These are phyloP conservation scores for Penicillium subrubescens DNA, from an alignment of 495 filamentous ascomycete genomes.

Conservation along the genomic window DNA sequence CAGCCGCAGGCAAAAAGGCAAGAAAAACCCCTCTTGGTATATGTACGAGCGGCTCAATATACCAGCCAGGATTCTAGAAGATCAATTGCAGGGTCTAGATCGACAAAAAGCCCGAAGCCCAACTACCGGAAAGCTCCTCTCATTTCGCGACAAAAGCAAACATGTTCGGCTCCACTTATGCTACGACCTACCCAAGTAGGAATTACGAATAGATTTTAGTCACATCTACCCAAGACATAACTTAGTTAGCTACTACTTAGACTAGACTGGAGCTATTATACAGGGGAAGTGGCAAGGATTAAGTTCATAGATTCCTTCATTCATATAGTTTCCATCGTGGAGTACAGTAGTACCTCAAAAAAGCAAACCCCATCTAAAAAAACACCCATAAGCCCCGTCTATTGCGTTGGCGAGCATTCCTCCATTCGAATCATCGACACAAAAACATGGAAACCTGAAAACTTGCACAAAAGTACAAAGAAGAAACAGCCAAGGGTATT, in stretches of 20 bases:
- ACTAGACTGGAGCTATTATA: not conserved
- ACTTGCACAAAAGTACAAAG: not conserved
- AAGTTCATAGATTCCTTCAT: not conserved
- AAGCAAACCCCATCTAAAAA: not conserved
- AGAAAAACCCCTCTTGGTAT: not conserved
- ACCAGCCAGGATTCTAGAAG: not conserved
- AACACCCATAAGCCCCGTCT: not conserved
- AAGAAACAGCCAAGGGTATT: slow-evolving; percentile 3
- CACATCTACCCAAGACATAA: not conserved
- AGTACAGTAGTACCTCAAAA: not conserved
- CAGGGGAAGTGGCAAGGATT: not conserved
- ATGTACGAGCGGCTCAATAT: not conserved
- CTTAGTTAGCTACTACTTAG: not conserved
- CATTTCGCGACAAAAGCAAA: not conserved
- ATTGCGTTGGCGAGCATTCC: not conserved
- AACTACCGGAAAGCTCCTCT: not conserved
- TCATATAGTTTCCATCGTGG: not conserved
- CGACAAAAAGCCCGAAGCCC: not conserved
- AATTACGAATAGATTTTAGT: not conserved
- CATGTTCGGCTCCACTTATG: not conserved
- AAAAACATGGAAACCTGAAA: not conserved
- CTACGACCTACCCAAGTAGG: not conserved
- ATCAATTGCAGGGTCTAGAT: not conserved
- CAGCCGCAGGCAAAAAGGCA: not conserved
- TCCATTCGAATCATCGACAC: not conserved